Conservation (phyloP, 139 green algal genomes). For the Pseudopediastrum boryanum region DNA sequence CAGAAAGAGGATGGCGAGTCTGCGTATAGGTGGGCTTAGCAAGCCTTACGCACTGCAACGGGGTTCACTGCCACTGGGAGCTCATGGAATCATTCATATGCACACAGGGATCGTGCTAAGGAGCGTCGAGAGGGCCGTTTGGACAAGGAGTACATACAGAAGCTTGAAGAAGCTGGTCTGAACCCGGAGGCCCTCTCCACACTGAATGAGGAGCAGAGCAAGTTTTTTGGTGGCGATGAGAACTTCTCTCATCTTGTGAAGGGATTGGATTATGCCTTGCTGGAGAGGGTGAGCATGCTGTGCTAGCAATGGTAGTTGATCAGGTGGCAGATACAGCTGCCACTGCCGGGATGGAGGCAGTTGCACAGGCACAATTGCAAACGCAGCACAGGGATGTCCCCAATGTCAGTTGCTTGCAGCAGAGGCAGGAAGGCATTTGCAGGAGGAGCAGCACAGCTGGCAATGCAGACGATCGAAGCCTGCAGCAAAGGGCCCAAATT, state of each 20-base stretch:
- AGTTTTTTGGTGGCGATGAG: conserved; percentile 93
- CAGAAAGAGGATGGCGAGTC: conserved; percentile 58
- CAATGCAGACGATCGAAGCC: too few relatives aligned
- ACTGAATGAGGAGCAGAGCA: conserved; percentile 69
- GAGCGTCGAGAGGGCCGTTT: conserved; percentile 73
- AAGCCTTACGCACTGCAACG: conserved; percentile 33
- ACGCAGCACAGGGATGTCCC: too few relatives aligned
- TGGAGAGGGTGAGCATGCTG: conserved; percentile 74
- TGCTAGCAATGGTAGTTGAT: neutral
- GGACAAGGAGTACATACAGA: too few relatives aligned
- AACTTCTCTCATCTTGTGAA: conserved; percentile 94
- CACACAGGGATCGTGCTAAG: conserved; percentile 74
- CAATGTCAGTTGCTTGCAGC: too few relatives aligned
- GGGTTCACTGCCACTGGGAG: conserved; percentile 9
- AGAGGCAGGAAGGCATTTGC: too few relatives aligned
- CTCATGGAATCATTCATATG: neutral
- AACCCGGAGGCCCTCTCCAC: conserved; percentile 33
- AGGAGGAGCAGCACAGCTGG: too few relatives aligned
- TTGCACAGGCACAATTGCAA: too few relatives aligned
- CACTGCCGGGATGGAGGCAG: too few relatives aligned
- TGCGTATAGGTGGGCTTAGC: conserved; percentile 61
- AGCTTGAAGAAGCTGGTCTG: conserved; percentile 60
- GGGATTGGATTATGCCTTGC: conserved; percentile 92
- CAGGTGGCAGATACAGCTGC: too few relatives aligned
- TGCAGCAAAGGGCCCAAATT: too few relatives aligned